phyloP scores from a whole-genome alignment of 2,329 filamentous ascomycete genomes.

The Fusarium sp. region DNA sequence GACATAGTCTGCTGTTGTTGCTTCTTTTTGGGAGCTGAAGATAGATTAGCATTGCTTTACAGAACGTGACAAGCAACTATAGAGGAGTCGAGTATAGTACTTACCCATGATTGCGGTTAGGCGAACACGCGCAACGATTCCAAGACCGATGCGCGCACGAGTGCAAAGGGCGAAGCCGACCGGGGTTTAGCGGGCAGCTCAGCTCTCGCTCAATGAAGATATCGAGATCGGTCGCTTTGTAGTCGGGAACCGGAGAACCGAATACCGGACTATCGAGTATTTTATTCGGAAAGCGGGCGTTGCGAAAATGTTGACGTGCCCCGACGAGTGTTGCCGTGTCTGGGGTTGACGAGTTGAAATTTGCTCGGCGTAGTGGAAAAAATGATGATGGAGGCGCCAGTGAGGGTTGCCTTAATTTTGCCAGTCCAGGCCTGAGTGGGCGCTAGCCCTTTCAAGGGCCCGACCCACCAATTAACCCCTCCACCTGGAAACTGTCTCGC shows the following conservation, averaged over 20 bases:
- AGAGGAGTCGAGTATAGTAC: constrained; percentile 48
- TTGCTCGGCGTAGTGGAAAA: constrained; percentile 60
- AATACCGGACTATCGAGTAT: constrained; percentile 13
- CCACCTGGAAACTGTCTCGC: constrained; percentile 43
- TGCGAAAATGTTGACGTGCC: constrained; percentile 52
- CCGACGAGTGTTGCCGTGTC: constrained; percentile 59
- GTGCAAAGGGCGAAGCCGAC: constrained; percentile 51
- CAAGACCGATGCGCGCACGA: constrained; percentile 58
- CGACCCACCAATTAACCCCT: constrained; percentile 36
- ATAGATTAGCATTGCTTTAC: constrained; percentile 29
- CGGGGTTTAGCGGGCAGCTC: constrained; percentile 46
- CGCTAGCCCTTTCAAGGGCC: constrained; percentile 55
- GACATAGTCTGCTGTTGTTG: constrained; percentile 93
- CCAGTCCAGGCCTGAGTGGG: constrained; percentile 58
- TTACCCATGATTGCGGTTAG: constrained; percentile 75
- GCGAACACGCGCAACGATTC: constrained; percentile 64
- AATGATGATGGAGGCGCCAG: constrained; percentile 55
- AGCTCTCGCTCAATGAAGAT: constrained; percentile 45
- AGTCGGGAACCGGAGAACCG: constrained; percentile 20
- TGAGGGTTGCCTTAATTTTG: constrained; percentile 64
- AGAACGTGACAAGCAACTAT: constrained; percentile 1
- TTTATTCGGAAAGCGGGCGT: constrained; percentile 40
- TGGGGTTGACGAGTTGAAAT: constrained; percentile 62
- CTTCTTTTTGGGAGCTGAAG: constrained; percentile 89
- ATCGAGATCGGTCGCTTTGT: constrained; percentile 28